These are phyloP conservation scores for Phialophora verrucosa DNA, from an alignment of 2,329 filamentous ascomycete species.

Conservation along the genomic window DNA sequence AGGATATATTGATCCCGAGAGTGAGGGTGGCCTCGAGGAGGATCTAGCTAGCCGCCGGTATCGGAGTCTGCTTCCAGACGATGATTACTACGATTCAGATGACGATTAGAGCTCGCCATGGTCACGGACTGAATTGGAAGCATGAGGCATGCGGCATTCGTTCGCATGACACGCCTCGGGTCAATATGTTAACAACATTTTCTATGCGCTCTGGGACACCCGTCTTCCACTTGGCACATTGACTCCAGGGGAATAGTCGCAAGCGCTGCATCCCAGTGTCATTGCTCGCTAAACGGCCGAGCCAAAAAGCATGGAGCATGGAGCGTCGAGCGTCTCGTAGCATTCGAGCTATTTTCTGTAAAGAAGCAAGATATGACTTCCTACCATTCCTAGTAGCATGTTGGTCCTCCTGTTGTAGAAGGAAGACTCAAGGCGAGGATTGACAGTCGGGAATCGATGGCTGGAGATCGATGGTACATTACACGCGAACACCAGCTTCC, in stretches of 20 bases:
- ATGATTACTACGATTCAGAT: constrained; percentile 80
- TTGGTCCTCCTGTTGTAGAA: neutral
- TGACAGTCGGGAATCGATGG: neutral
- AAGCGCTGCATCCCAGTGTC: neutral
- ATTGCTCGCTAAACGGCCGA: neutral
- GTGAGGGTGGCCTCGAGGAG: constrained; percentile 85
- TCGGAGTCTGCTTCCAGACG: constrained; percentile 76
- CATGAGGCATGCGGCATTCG: neutral
- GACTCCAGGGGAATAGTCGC: neutral
- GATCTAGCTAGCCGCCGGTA: constrained; percentile 82
- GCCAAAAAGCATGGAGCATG: neutral
- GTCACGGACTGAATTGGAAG: neutral
- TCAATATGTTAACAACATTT: neutral
- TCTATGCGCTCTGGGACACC: neutral
- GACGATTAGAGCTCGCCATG: constrained; percentile 39
- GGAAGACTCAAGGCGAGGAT: too few relatives aligned
- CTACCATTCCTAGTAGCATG: neutral
- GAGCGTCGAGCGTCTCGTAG: neutral
- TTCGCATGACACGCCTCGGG: neutral
- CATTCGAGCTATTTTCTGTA: neutral
- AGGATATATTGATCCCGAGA: constrained; percentile 85
- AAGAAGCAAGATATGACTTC: neutral
- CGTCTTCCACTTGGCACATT: neutral
- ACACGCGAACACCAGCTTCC: neutral
- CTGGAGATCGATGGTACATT: neutral